Evolutionary conservation across 2,329 filamentous ascomycete genomes (phyloP).

Genomic region (Sporothrix dimorphospora): DNA sequence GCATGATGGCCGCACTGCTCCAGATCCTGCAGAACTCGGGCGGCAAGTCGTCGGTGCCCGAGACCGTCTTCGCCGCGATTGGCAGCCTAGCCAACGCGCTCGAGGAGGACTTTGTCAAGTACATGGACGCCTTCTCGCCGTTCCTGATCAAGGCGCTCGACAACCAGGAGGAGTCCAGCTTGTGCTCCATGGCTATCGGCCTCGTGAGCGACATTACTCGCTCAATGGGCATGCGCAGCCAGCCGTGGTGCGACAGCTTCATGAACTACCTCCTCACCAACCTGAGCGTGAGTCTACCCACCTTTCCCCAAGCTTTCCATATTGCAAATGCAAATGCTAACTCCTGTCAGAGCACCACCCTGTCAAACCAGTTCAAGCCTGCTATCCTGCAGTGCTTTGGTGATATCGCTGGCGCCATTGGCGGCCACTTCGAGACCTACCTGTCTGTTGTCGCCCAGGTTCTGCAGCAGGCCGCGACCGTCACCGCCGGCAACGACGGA

Average conservation of each 20-base stretch:
- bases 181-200: constrained; percentile 97
- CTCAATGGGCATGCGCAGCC: constrained; percentile 84
- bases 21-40: constrained; percentile 77
- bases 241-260: constrained; percentile 94
- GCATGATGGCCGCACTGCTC: constrained; percentile 88
- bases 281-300: constrained; percentile 64
- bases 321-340: constrained; percentile 27
- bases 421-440: constrained; percentile 89
- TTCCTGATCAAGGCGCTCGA: constrained; percentile 92
- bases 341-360: constrained; percentile 67
- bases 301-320: constrained; percentile 31
- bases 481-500: constrained; percentile 76
- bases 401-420: constrained; percentile 94
- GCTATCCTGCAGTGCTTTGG: constrained; percentile 98
- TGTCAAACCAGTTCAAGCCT: constrained; percentile 96
- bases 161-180: constrained; percentile 91
- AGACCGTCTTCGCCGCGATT: constrained; percentile 89
- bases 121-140: constrained; percentile 93
- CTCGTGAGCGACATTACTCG: constrained; percentile 95
- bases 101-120: constrained; percentile 91
- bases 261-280: constrained; percentile 98
- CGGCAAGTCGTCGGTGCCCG: constrained; percentile 89
- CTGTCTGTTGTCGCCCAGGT: constrained; percentile 90
- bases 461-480: constrained; percentile 85
- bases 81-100: constrained; percentile 89